Conservation (phyloP, 2,329 filamentous ascomycete genomes). For the Huntiella abstrusa region DNA sequence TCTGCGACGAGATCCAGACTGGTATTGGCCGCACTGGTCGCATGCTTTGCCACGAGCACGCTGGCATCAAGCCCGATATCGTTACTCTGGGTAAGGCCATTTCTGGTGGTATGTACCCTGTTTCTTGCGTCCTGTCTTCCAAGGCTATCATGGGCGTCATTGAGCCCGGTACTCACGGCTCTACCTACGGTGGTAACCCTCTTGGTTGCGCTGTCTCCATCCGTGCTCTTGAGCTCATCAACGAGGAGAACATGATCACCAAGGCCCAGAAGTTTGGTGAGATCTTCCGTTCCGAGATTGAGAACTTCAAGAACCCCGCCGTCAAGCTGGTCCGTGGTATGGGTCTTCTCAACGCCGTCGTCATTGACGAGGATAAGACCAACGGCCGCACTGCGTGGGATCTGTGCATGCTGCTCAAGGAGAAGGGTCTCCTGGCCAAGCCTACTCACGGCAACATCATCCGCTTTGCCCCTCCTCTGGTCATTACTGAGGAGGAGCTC, state of each 20-base stretch:
- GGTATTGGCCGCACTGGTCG: constrained; percentile 88
- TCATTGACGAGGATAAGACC: constrained; percentile 80
- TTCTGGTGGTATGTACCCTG: constrained; percentile 97
- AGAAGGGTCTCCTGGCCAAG: constrained; percentile 90
- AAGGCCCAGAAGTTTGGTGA: constrained; percentile 66
- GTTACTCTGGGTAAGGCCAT: constrained; percentile 94
- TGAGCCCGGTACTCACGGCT: constrained; percentile 91
- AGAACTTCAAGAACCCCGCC: constrained; percentile 57
- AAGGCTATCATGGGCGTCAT: constrained; percentile 90
- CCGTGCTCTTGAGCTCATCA: constrained; percentile 78
- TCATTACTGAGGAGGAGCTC: constrained; percentile 81
- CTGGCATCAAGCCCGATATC: constrained; percentile 84
- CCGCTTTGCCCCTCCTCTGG: constrained; percentile 83
- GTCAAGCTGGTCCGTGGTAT: constrained; percentile 76
- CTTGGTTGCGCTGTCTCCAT: constrained; percentile 91
- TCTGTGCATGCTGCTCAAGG: constrained; percentile 84
- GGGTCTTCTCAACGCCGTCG: constrained; percentile 84
- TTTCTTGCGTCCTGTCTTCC: constrained; percentile 73
- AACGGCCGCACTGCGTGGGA: constrained; percentile 87
- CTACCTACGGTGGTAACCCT: constrained; percentile 96
- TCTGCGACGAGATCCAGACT: constrained; percentile 97
- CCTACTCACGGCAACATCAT: constrained; percentile 98
- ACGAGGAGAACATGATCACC: constrained; percentile 76
- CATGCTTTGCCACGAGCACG: constrained; percentile 89
- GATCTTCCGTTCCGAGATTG: constrained; percentile 62